Percentiles rank a stretch among this genome's conserved stretches.
phyloP scores from a whole-genome alignment of 2,329 filamentous ascomycete genomes.

The Fusarium nematophilum region DNA sequence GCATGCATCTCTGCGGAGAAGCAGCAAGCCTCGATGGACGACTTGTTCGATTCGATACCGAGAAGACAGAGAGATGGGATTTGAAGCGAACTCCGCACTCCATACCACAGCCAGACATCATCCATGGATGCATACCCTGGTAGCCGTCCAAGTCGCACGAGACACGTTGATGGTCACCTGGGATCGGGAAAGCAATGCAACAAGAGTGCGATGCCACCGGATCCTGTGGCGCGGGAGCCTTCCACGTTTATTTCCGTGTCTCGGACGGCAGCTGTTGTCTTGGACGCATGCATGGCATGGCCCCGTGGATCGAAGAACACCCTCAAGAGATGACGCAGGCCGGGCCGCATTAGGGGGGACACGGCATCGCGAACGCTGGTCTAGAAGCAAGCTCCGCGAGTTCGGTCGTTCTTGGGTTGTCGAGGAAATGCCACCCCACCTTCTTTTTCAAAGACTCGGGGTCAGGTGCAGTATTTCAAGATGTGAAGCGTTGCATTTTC shows the following conservation, averaged over 20 bases:
- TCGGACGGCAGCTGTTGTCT: conserved; percentile 38
- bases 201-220: conserved; percentile 34
- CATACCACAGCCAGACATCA: not conserved
- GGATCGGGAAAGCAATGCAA: conserved; percentile 38
- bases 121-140: conserved; percentile 12
- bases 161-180: conserved; percentile 42
- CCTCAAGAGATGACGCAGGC: conserved; percentile 36
- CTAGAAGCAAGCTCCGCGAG: not conserved
- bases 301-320: conserved; percentile 35
- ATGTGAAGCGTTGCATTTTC: conserved; percentile 32
- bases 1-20: conserved; percentile 43
- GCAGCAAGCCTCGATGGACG: conserved; percentile 38
- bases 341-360: conserved; percentile 16
- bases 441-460: not conserved
- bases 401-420: not conserved
- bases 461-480: conserved; percentile 24
- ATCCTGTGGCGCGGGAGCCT: conserved; percentile 37
- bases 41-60: conserved; percentile 31
- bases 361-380: conserved; percentile 21
- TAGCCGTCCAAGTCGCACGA: conserved; percentile 34
- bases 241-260: conserved; percentile 44
- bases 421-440: conserved; percentile 15
- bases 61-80: conserved; percentile 36
- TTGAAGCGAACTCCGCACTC: conserved; percentile 13
- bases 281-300: conserved; percentile 32